These are phyloP conservation scores for Penicillium sp. DNA, from an alignment of 2,329 filamentous ascomycete genomes.

Conservation along the genomic window DNA sequence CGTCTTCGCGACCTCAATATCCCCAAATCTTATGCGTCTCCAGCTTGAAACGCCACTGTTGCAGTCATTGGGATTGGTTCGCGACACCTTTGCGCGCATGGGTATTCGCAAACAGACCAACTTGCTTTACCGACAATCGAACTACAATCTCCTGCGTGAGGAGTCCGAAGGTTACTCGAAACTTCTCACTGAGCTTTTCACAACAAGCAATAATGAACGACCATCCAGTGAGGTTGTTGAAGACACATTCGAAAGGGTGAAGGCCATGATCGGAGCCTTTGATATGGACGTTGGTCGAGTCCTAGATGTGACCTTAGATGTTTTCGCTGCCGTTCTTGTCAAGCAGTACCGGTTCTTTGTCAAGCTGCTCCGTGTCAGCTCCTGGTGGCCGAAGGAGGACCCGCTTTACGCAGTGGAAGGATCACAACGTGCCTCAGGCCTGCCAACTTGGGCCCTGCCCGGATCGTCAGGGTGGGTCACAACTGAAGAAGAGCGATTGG, in stretches of 20 bases:
- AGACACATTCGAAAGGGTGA: conserved; percentile 86
- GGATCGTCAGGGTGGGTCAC: conserved; percentile 63
- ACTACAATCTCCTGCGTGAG: conserved; percentile 92
- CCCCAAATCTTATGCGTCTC: conserved; percentile 70
- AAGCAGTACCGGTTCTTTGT: conserved; percentile 94
- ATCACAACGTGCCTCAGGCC: conserved; percentile 51
- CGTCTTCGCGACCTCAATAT: conserved; percentile 70
- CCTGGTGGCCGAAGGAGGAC: conserved; percentile 86
- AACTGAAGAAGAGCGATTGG: conserved; percentile 67
- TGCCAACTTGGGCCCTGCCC: conserved; percentile 86
- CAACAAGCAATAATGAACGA: conserved; percentile 72
- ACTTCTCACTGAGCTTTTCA: conserved; percentile 91
- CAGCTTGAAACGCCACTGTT: conserved; percentile 79
- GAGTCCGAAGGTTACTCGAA: conserved; percentile 98
- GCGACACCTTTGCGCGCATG: conserved; percentile 79
- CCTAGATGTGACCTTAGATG: conserved; percentile 89
- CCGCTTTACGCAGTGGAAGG: conserved; percentile 42
- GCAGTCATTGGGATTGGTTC: conserved; percentile 73
- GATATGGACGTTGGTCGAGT: conserved; percentile 94
- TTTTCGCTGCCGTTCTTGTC: conserved; percentile 89
- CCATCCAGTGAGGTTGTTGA: conserved; percentile 75
- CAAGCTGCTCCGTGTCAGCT: conserved; percentile 85
- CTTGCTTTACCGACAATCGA: conserved; percentile 88
- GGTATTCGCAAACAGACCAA: conserved; percentile 90
- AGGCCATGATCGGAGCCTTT: conserved; percentile 93